Evolutionary conservation across 257 asterid species (phyloP), one percentile per base, ranked within the genome.

Genomic region (Solanum peruvianum): DNA sequence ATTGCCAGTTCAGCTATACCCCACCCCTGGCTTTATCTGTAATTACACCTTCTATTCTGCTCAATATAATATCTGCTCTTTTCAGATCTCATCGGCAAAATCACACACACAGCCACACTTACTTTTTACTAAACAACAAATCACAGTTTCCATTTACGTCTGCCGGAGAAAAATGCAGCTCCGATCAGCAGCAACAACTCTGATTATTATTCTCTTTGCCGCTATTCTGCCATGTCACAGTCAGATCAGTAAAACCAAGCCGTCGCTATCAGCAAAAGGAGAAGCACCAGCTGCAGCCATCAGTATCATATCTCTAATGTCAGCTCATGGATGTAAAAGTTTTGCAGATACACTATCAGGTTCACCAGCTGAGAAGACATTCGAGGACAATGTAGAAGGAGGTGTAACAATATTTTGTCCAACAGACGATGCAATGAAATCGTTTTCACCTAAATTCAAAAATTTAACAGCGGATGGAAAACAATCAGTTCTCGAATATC

Each of bases 321-420:
- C 92, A 29, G 91, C 88, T 78, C 98, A 97, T 44, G 99, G 99
- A 4, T 97, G 99, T 86, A 90, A 93, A 72, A 42, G 88, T 5
- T 97, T 97, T 29, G 91, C 99, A 20, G 98, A 97, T 27, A 87
- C 89, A 56, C 64, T 97, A 3, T 37, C 25, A 0, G 90, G 91
- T 45, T 91, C 94, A 3, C 95, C 93, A 3, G 97, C 93, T 1
- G 96, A 87, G 3, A 95, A 92, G 2, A 90, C 91, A 1, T 94
- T 93, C 75, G 56, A 90, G 0, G 88, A 89, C 0, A 93, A 89
- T 88, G 89, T 93, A 0, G 89, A 90, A 35, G 94, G 92, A 1
- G 98, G 99, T 2, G 73, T 97, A 7, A 97, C 99, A 0, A 85
- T 95, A 23, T 97, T 97, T 88, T 95, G 98, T 88, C 97, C 98